Conservation (phyloP, 345 rosid genomes). For the Excoecaria cochinchinensis region DNA sequence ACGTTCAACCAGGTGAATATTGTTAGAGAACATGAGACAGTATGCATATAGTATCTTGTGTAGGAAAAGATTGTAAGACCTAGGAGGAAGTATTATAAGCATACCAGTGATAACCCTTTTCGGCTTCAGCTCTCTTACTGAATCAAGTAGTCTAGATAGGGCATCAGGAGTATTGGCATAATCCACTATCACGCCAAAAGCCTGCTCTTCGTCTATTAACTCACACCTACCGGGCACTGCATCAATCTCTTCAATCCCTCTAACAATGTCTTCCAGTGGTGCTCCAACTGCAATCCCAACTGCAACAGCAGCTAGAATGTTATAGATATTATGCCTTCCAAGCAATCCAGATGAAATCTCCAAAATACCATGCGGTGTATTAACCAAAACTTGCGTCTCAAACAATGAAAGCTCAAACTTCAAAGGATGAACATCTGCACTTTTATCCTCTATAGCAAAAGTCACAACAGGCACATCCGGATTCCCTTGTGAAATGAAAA, state of each 20-base stretch:
- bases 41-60: neutral
- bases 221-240: slow-evolving; percentile 96
- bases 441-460: slow-evolving; percentile 80
- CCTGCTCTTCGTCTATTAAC: slow-evolving; percentile 90
- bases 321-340: slow-evolving; percentile 80
- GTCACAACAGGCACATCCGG: slow-evolving; percentile 79
- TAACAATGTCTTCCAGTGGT: slow-evolving; percentile 87
- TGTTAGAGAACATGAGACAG: no score
- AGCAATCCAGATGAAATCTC: slow-evolving; percentile 92
- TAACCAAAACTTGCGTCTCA: slow-evolving; percentile 90
- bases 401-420: slow-evolving; percentile 88
- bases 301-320: slow-evolving; percentile 87
- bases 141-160: slow-evolving; percentile 81
- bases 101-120: slow-evolving; percentile 87
- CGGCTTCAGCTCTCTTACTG: slow-evolving; percentile 80
- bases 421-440: slow-evolving; percentile 81
- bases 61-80: neutral
- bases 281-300: slow-evolving; percentile 96
- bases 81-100: slow-evolving; percentile 15
- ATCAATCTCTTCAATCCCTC: slow-evolving; percentile 94
- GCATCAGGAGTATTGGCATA: slow-evolving; percentile 80
- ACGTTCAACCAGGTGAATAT: neutral
- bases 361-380: slow-evolving; percentile 80
- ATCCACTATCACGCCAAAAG: slow-evolving; percentile 91
- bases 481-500: slow-evolving; percentile 68